Base-by-base conservation (phyloP, 306 rosid genomes). In the Vicia villosa region DNA sequence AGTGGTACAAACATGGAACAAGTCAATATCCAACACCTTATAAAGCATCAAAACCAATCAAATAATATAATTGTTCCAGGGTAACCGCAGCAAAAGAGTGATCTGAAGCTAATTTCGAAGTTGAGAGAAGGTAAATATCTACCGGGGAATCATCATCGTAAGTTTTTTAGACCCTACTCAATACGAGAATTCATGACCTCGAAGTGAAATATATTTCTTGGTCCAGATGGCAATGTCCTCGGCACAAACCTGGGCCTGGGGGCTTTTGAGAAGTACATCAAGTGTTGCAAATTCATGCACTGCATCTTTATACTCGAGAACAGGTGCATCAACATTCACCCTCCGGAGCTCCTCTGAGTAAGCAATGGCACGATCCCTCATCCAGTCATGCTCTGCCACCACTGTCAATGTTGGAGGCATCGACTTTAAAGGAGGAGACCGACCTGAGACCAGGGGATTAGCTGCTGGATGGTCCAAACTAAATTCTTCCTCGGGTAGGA, bases 391-490 rank as follows among this genome's bases (percentile, higher is more conserved):
- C 81, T 94, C 96, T 6, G 98, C 98, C 81, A 90, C 97, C 21
- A 94, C 89, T n/a, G 98, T 94, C 65, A 94, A 82, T 40, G 98
- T 94, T 0, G 97, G 98, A 34, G 98, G 97, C 97, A 94, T 94
- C 56, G 80, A 86, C 76, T 88, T 94, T 56, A 94, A 76, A 67
- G 97, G 96, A 36, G 96, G 97, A 6, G 84, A 86, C 63, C 89
- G 81, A 14, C 77, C 86, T 1, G 92, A 79, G 74, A 88, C 71
- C 12, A 94, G 89, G 58, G 97, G 98, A 73, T 94, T 90, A 24
- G 98, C 98, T 9, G 95, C 94, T 49, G 85, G 97, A 72, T 94
- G 98, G 47, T 94, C 98, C 72, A 91, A 79, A 80, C 85, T 82
- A 74, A 88, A 94, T 73, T 90, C 92, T 51, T 84, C 91, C 83